These are phyloP conservation scores for Flaveria linearis DNA, from an alignment of 129 eudicot species.

Conservation along the genomic window DNA sequence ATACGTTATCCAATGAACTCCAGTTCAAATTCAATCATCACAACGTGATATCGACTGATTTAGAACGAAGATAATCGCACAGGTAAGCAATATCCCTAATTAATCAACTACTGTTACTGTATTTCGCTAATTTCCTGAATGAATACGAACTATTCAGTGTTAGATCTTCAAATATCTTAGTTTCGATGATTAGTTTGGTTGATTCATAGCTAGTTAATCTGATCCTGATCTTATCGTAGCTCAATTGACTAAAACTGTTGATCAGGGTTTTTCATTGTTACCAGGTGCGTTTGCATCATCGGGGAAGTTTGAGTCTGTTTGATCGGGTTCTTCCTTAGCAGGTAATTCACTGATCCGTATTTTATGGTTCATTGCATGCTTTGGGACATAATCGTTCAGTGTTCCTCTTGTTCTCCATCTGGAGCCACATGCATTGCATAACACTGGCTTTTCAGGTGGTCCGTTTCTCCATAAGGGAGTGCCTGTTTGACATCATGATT, in stretches of 20 bases:
- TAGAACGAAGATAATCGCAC: not conserved
- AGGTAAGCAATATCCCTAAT: slow-evolving; percentile 14
- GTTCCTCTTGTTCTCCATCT: no score
- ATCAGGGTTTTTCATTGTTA: slow-evolving; percentile 11
- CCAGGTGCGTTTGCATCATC: slow-evolving; percentile 19
- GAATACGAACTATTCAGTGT: not conserved
- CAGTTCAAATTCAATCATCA: slow-evolving; percentile 24
- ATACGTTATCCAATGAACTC: not conserved
- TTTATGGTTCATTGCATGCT: not conserved
- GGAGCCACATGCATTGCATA: slow-evolving; percentile 57
- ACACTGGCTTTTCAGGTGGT: slow-evolving; percentile 39
- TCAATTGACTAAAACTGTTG: slow-evolving; percentile 5
- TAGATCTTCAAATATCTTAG: slow-evolving; percentile 11
- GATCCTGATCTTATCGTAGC: not conserved
- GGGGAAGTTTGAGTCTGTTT: not conserved
- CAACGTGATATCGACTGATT: slow-evolving; percentile 3
- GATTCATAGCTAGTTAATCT: not conserved
- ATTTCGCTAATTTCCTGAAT: not conserved
- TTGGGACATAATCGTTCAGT: no score
- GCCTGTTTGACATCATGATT: slow-evolving; percentile 33
- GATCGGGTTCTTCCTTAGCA: slow-evolving; percentile 21
- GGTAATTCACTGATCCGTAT: not conserved
- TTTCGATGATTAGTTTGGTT: not conserved
- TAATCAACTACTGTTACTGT: not conserved
- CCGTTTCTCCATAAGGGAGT: slow-evolving; percentile 45